Evolutionary conservation across 1,139 yeast species (phyloP), one percentile per base, ranked within the genome.

Genomic region (Suhomyces choctaworum): DNA sequence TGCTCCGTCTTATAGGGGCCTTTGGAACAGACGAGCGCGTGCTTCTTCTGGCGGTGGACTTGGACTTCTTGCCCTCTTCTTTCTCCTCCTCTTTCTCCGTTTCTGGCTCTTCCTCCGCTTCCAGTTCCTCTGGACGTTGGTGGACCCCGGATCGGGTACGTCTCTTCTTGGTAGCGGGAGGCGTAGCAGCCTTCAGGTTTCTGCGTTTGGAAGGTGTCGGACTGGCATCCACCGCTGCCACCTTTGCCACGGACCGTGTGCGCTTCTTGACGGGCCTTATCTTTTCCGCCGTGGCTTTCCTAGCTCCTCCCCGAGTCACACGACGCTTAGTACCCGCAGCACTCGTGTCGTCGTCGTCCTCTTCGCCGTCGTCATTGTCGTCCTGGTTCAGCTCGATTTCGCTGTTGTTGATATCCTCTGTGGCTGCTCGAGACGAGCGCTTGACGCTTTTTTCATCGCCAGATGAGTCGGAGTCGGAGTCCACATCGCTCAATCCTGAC

Each of bases 71-170:
- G 21, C 42, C 36, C 27, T 42, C 32, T 7, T 29, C 28, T 12
- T 34, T 32, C 24, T 32, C 36, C n/a, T 31, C 29, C 8, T 36
- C 40, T 19, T 32, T 35, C 14, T 36, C 42, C 8, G 41, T 37
- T 9, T 26, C 34, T n/a, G 27, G 32, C 27, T 21, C 24, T 16
- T 16, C 34, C 4, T 31, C 35, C 3, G 24, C 39, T 9, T 32
- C 36, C 39, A 36, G 39, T n/a, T 36, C 36, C 8, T 28, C 39
- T 11, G 31, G 36, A 9, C n/a, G 32, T 41, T 46, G 50, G 24
- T 51, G 52, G 16, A 52, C 51, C 24, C 58, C 66, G 1, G 66
- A 60, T 25, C 55, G 51, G 15, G 60, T 60, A 39, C 55, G 41
- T 39, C 58, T 50, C 31, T 55, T 53, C 29, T 42, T 39, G n/a